Base-by-base conservation (phyloP, 371 early-diverging fungal genomes). In the Gilbertella persicaria region DNA sequence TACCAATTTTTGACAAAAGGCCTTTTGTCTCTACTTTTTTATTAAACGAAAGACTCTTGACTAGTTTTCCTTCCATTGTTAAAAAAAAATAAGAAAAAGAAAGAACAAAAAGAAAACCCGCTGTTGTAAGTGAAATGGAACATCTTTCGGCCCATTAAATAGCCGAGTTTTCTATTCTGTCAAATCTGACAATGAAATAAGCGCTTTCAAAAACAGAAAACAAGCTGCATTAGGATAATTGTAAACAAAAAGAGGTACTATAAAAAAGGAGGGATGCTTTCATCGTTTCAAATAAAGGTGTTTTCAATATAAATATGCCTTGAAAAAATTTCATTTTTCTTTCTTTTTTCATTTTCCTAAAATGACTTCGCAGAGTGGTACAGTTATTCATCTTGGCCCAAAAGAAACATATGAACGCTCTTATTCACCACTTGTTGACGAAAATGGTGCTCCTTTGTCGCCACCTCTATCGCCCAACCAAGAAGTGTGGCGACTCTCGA, bases 81-180 rank as follows among this genome's bases (percentile, higher is more conserved):
- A 0, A n/a, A 35, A 19, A 24, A 33, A 30, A 43, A 45, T 25
- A 28, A 30, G 23, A 45, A 39, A 43, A 21, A 49, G 20, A 21
- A 48, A 48, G 38, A 25, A 23, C 37, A 16, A 14, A 51, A 38
- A 54, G 29, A 20, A 46, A n/a, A n/a, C n/a, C n/a, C n/a, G n/a
- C n/a, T n/a, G n/a, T n/a, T n/a, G n/a, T n/a, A n/a, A n/a, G n/a
- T n/a, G n/a, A n/a, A n/a, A n/a, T n/a, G n/a, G n/a, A n/a, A n/a
- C n/a, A n/a, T n/a, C n/a, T n/a, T n/a, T n/a, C n/a, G n/a, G n/a
- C n/a, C n/a, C n/a, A n/a, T n/a, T n/a, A n/a, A n/a, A n/a, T n/a
- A n/a, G n/a, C n/a, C n/a, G n/a, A n/a, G n/a, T n/a, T n/a, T n/a
- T n/a, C n/a, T n/a, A n/a, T n/a, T n/a, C 33, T 33, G 33, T 33